These are phyloP conservation scores for Lepiota venenata DNA, from an alignment of 768 basidiomycete genomes.

Conservation along the genomic window DNA sequence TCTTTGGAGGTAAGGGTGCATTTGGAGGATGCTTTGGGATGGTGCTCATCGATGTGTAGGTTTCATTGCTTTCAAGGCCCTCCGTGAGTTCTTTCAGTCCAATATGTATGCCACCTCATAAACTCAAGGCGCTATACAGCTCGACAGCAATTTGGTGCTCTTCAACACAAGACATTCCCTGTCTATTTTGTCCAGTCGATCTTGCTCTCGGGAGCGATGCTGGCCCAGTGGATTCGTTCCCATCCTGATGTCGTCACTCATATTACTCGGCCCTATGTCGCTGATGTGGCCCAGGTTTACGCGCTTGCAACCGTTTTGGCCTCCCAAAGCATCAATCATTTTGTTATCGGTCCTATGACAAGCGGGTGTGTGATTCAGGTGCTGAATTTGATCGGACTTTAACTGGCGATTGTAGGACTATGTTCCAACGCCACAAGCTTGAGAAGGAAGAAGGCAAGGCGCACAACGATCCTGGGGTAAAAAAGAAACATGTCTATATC, in stretches of 20 bases:
- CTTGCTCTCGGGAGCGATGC: constrained; percentile 46
- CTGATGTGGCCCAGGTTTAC: constrained; percentile 67
- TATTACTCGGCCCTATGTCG: constrained; percentile 40
- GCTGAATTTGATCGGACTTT: too few species aligned
- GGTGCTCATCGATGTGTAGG: constrained; percentile 30
- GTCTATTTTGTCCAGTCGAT: constrained; percentile 68
- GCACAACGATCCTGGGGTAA: constrained; percentile 63
- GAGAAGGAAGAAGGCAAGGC: constrained; percentile 73
- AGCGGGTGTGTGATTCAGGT: constrained; percentile 46
- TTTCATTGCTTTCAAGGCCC: constrained; percentile 53
- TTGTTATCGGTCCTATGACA: constrained; percentile 69
- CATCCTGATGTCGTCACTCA: constrained; percentile 54
- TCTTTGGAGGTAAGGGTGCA: constrained; percentile 52
- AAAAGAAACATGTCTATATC: constrained; percentile 20
- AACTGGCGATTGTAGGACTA: constrained; percentile 42
- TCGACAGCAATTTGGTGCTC: constrained; percentile 65
- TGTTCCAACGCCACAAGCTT: constrained; percentile 67
- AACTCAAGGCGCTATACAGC: constrained; percentile 33
- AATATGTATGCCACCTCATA: not conserved
- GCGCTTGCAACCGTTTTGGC: constrained; percentile 43
- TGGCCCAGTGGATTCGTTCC: constrained; percentile 54
- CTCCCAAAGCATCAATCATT: constrained; percentile 57
- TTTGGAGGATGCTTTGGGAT: not conserved
- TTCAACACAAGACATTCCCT: constrained; percentile 76
- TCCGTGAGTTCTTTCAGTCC: constrained; percentile 40